Base-by-base conservation (phyloP, 441 rosid genomes). In the Brassica balearica region DNA sequence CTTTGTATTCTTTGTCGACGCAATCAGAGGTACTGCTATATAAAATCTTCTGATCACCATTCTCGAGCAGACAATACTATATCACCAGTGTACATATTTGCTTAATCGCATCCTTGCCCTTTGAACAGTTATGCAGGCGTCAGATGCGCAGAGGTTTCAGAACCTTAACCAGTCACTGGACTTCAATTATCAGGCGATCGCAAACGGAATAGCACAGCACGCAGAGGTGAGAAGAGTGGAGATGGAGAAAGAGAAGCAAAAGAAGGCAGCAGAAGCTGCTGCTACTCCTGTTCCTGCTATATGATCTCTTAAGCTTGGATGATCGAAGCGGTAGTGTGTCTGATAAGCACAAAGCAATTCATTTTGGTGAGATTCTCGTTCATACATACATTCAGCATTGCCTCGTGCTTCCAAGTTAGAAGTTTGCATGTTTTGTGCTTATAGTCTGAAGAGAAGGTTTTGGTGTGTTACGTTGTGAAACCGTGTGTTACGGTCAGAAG, bases 201-300 rank as follows among this genome's bases (percentile, higher is more conserved):
- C 99, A 19, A 89, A 88, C 61, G 92, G 92, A 43, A 87, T 96
- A 82, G 97, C 92, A 11, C 91, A 89, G 88, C 99, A 92, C 76
- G 98, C 99, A 63, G 99, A 94, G 76, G 86, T 85, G 83, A 92
- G 99, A 83, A 91, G 95, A 83, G 88, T 72, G 20, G 99, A 90
- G 86, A 94, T 92, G 12, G 98, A 90, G 76, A 96, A 92, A 83
- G 98, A 90, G 85, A 90, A 87, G 85, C 67, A 84, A 84, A 94
- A 90, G 85, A 90, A 89, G 81, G 91, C 92, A 67, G 81, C 96
- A 0, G 82, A 90, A 55, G 84, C 88, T 48, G 74, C 86, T 41
- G 62, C 77, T 27, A 65, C 77, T 60, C 70, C 60, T 71, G 56
- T 70, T 46, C 58, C 41, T 46, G 51, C 61, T 67, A 8, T 48